Evolutionary conservation across 2,329 filamentous ascomycete genomes (phyloP), one percentile per base, ranked within the genome.

Genomic region (Penicillium paneum): DNA sequence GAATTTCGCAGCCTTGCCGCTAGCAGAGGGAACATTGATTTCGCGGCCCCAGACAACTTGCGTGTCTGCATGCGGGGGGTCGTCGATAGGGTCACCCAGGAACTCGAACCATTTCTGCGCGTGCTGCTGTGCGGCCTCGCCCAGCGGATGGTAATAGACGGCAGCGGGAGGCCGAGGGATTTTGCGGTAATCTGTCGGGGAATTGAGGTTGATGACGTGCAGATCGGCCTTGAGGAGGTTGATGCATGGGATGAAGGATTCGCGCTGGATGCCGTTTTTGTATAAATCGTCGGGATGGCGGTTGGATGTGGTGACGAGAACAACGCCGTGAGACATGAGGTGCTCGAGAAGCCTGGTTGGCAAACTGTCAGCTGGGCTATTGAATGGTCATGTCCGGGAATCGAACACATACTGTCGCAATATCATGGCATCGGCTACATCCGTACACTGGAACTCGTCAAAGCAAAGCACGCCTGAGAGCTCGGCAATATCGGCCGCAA

Each of bases 391-490:
- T 11, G 11, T 19, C 29, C 5, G 5, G 5, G n/a, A 3, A 24
- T 13, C n/a, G 17, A 28, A 34, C 12, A 55, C 72, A 45, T 72
- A 86, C 80, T 90, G 82, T 65, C 94, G 83, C 63, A 99, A 73
- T 65, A 99, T 99, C 94, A 99, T 99, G 64, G 94, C 94, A 76
- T 97, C 93, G 15, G 94, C 94, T 31, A 99, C 93, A 74, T 99
- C 94, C 36, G 94, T 99, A 70, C 92, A 97, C 71, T 99, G 94
- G 69, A 99, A 99, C 77, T 99, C 94, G 74, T 99, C 94, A 70
- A 99, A 99, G 73, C 94, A 99, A 38, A 99, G 79, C 26, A 99
- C 90, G 54, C 88, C 91, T 32, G 87, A 87, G 58, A 86, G 81
- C 66, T 91, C 85, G 7, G 94, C 94, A 70, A 99, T 94, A 68